These are phyloP conservation scores for Pseudopithomyces chartarum DNA, from an alignment of 2,329 filamentous ascomycete genomes.

Conservation along the genomic window DNA sequence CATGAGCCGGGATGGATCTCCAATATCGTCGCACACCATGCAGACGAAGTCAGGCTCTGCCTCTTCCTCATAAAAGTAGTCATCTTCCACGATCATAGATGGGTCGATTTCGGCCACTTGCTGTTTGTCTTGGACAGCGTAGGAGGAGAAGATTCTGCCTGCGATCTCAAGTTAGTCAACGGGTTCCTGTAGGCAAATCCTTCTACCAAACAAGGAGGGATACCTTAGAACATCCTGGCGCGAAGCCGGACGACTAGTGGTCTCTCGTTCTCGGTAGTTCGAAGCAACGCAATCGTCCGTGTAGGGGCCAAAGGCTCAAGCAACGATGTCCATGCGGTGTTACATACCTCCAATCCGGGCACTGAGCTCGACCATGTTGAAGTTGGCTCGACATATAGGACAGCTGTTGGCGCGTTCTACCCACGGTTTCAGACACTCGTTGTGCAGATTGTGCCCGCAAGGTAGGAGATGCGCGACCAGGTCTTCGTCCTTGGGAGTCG, in stretches of 20 bases:
- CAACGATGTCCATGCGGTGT: not conserved
- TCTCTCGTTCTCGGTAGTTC: conserved; percentile 7
- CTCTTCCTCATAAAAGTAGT: conserved; percentile 61
- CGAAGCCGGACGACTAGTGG: conserved; percentile 13
- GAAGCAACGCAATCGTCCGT: conserved; percentile 39
- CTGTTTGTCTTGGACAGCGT: conserved; percentile 77
- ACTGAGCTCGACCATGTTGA: conserved; percentile 88
- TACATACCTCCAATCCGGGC: conserved; percentile 75
- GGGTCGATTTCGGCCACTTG: conserved; percentile 90
- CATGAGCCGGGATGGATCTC: conserved; percentile 82
- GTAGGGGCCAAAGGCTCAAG: not conserved
- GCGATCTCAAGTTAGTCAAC: conserved; percentile 16
- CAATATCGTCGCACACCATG: conserved; percentile 79
- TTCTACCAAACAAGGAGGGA: conserved; percentile 10
- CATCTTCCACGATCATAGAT: conserved; percentile 73
- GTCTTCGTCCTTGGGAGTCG: conserved; percentile 49
- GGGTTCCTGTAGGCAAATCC: not conserved
- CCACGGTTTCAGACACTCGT: conserved; percentile 92
- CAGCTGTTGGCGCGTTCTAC: conserved; percentile 97
- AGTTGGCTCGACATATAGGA: conserved; percentile 90
- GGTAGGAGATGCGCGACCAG: conserved; percentile 68
- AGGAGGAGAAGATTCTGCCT: conserved; percentile 64
- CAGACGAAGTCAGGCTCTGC: conserved; percentile 72
- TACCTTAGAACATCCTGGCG: conserved; percentile 15
- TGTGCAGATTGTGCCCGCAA: conserved; percentile 90